Percentiles rank a stretch among this genome's conserved stretches.
phyloP scores from a whole-genome alignment of 2,329 filamentous ascomycete species.

The Pseudopyricularia javanii region DNA sequence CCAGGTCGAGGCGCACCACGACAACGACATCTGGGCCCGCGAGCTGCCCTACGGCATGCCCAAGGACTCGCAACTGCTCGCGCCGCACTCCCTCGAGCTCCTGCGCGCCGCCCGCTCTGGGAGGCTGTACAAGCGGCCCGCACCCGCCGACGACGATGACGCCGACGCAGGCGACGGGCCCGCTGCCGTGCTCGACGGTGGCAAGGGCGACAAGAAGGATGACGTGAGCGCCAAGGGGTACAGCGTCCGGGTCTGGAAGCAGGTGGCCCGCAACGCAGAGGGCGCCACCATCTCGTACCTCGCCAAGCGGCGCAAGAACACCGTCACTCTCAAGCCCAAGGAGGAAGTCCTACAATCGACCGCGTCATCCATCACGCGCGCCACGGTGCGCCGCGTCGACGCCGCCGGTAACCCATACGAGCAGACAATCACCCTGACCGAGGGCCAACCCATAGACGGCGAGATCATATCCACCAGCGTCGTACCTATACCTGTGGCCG shows the following conservation, averaged over 20 bases:
- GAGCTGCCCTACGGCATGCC: constrained; percentile 76
- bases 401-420: constrained; percentile 71
- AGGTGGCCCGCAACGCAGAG: constrained; percentile 46
- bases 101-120: constrained; percentile 71
- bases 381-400: constrained; percentile 68
- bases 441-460: constrained; percentile 68
- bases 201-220: constrained; percentile 48
- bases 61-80: constrained; percentile 66
- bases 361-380: constrained; percentile 56
- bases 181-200: constrained; percentile 35
- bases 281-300: constrained; percentile 38
- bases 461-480: constrained; percentile 59
- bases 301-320: constrained; percentile 49
- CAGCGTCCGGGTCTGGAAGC: constrained; percentile 48
- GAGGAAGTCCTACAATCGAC: constrained; percentile 7
- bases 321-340: constrained; percentile 43
- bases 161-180: constrained; percentile 43
- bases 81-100: constrained; percentile 70
- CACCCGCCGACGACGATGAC: constrained; percentile 48
- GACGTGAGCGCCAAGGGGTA: constrained; percentile 46
- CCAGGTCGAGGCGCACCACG: constrained; percentile 48
- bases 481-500: constrained; percentile 31
- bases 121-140: constrained; percentile 60
- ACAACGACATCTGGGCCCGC: constrained; percentile 57
- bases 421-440: constrained; percentile 70